Conservation (phyloP, 176 grass and related monocot species). For the Zea luxurians region DNA sequence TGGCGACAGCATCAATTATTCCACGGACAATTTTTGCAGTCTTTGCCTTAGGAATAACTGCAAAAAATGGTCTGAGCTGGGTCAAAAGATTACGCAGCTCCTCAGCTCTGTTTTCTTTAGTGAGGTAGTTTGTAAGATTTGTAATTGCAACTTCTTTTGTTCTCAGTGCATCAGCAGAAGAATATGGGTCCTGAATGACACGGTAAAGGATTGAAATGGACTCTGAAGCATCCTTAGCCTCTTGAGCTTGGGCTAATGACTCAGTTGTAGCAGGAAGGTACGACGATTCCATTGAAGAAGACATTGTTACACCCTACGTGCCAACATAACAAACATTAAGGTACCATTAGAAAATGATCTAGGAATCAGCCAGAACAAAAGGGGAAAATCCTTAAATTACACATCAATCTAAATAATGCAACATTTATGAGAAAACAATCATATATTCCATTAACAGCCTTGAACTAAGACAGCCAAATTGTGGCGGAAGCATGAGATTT, state of each 20-base stretch:
- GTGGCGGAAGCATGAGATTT: background rate
- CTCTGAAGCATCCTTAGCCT: conserved; percentile 58
- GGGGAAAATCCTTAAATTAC: background rate
- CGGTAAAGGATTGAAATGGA: conserved; percentile 79
- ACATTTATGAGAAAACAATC: background rate
- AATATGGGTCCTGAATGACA: conserved; percentile 67
- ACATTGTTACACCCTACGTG: conserved; percentile 24
- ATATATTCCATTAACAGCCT: background rate
- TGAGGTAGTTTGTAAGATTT: conserved; percentile 73
- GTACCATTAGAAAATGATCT: background rate
- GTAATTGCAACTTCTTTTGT: conserved; percentile 81
- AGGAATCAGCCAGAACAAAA: conserved; percentile 6
- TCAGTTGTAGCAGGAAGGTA: conserved; percentile 64
- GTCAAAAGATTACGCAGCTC: conserved; percentile 75
- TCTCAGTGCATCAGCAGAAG: conserved; percentile 69
- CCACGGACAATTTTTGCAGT: conserved; percentile 86
- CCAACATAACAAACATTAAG: conserved; percentile 4
- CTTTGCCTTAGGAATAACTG: conserved; percentile 82
- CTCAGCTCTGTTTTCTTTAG: conserved; percentile 69
- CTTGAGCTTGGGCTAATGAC: conserved; percentile 60
- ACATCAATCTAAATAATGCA: background rate
- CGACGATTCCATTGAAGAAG: conserved; percentile 38
- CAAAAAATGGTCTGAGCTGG: conserved; percentile 80
- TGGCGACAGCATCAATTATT: conserved; percentile 77
- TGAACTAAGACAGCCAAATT: background rate